Evolutionary conservation across 177 flowering plant genomes (phyloP), one percentile per base, ranked within the genome.

Genomic region (Vitis hybrid): DNA sequence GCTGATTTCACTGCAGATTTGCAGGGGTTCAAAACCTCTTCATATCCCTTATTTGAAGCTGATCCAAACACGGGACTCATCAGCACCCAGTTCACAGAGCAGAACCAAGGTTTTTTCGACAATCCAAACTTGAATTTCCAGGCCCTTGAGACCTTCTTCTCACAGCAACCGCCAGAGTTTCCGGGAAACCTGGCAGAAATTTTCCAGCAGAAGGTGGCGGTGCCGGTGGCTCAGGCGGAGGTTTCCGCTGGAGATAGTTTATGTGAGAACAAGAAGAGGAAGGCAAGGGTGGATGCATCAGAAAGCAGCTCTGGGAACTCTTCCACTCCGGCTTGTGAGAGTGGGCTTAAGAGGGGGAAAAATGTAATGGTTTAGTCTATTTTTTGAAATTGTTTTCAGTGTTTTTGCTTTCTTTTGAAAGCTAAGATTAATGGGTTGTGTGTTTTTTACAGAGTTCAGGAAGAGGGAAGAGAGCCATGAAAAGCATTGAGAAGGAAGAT

Each of bases 291-390:
- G 60, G 80, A 77, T 39, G 65, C 66, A 1, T 71, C 79, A 10
- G 82, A 76, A 61, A 77, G 78, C 78, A 75, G 79, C 55, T 79
- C 82, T 6, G 71, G 70, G 2, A 70, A 71, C 52, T 83, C 84
- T 13, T 74, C 80, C 20, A 61, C 76, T 14, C 78, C 74, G 51
- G 71, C 52, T 48, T 80, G 81, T 20, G 78, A 63, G 31, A 67
- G 48, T 63, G 78, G 74, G 9, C 62, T 19, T 31, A 72, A 57
- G 49, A 79, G 66, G 33, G 77, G 66, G 55, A 81, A 70, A 77
- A 75, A 85, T 62, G 85, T 82, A 78, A 74, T 33, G 10, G 33
- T 57, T 9, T 51, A 26, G 9, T 52, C 58, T 72, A 2, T 56
- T 49, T 59, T 12, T 49, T 39, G 55, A 9, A 19, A 4, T 15